Conservation (phyloP, 2,329 filamentous ascomycete genomes). For the Geosmithia morbida region DNA sequence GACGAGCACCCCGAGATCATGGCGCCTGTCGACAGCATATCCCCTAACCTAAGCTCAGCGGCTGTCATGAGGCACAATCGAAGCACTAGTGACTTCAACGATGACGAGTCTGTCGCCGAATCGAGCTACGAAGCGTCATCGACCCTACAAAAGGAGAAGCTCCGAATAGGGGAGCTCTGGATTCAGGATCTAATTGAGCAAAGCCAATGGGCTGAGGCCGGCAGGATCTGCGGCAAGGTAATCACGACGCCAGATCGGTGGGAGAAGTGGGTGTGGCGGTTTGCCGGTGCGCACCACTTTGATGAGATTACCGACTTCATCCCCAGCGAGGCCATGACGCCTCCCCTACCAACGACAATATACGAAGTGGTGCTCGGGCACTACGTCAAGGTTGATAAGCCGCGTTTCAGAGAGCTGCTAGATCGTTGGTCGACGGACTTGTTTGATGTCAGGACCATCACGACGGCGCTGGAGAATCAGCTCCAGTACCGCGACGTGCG, state of each 20-base stretch:
- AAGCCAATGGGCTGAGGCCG: constrained; percentile 64
- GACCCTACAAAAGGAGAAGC: constrained; percentile 53
- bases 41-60: constrained; percentile 21
- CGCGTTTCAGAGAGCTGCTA: constrained; percentile 62
- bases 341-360: constrained; percentile 64
- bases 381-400: constrained; percentile 69
- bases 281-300: constrained; percentile 72
- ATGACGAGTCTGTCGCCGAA: constrained; percentile 45
- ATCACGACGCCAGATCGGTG: constrained; percentile 66
- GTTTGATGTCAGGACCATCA: constrained; percentile 65
- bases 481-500: constrained; percentile 61
- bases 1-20: constrained; percentile 74
- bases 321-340: constrained; percentile 61
- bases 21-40: constrained; percentile 15
- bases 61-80: constrained; percentile 24
- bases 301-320: constrained; percentile 83
- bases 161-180: constrained; percentile 86
- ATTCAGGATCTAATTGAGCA: constrained; percentile 68
- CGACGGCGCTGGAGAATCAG: constrained; percentile 68
- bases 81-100: constrained; percentile 52
- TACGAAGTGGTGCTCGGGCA: constrained; percentile 85
- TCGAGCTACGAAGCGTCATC: constrained; percentile 38
- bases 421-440: constrained; percentile 75
- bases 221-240: constrained; percentile 69
- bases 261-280: constrained; percentile 94